phyloP scores from a whole-genome alignment of 441 rosid species.

The Erodium trifolium region DNA sequence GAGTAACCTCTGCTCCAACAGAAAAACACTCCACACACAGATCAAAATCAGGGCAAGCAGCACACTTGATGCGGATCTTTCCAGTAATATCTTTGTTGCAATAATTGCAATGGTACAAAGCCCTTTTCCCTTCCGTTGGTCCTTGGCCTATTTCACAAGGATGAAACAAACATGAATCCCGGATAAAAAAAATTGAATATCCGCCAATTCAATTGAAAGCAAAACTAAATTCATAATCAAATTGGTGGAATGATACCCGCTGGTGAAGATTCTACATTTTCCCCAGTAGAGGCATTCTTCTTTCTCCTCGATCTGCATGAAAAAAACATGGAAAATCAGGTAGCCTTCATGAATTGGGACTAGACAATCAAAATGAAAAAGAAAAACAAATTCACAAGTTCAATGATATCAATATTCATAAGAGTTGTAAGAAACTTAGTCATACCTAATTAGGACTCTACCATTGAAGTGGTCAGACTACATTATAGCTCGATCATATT shows the following conservation, averaged over 20 bases:
- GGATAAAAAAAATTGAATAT: not conserved
- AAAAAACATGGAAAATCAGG: conserved; percentile 1
- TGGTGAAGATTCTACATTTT: not conserved
- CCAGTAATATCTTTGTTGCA: conserved; percentile 92
- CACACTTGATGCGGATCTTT: conserved; percentile 82
- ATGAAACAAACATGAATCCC: not conserved
- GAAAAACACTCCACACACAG: too few species aligned
- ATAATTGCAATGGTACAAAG: conserved; percentile 83
- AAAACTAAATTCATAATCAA: conserved; percentile 13
- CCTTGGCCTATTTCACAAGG: conserved; percentile 51
- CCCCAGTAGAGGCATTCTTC: not conserved
- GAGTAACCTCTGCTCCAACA: too few species aligned
- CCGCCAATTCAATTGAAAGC: conserved; percentile 18
- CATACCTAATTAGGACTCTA: not conserved
- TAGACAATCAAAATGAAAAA: not conserved
- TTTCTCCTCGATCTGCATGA: too few species aligned
- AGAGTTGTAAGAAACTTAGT: not conserved
- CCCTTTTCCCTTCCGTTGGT: conserved; percentile 59
- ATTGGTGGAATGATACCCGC: not conserved
- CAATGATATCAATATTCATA: not conserved
- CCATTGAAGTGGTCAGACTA: not conserved
- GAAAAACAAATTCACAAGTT: not conserved
- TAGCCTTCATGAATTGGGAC: conserved; percentile 1
- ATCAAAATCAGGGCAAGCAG: conserved; percentile 77
- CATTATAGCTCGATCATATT: not conserved